phyloP scores from a whole-genome alignment of 352 stramenopile species.

The Thalassiosira oceanica region DNA sequence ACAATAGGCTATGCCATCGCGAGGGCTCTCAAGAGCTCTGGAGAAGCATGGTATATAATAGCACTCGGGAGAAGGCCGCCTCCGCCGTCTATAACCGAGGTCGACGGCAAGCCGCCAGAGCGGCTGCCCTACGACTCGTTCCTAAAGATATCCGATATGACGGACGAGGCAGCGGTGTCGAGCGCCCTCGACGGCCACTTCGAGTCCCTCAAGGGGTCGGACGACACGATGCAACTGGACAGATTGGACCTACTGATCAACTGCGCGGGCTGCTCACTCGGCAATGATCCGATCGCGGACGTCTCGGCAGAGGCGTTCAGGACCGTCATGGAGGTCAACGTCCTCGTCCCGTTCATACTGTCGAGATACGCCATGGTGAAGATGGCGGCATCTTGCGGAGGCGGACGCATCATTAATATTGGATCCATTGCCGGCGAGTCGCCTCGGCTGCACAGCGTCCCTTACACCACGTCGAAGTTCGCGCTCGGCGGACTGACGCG shows the following conservation, averaged over 20 bases:
- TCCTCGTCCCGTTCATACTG: slow-evolving; percentile 70
- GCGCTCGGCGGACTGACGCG: slow-evolving; percentile 66
- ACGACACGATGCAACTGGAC: slow-evolving; percentile 42
- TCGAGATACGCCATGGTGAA: slow-evolving; percentile 60
- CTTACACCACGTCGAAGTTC: slow-evolving; percentile 76
- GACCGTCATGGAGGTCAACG: slow-evolving; percentile 65
- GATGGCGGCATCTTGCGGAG: slow-evolving; percentile 48
- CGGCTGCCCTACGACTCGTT: slow-evolving; percentile 33
- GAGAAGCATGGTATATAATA: slow-evolving; percentile 41
- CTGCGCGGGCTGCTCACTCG: slow-evolving; percentile 67
- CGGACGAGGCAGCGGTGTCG: slow-evolving; percentile 31
- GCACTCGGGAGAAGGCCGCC: slow-evolving; percentile 34
- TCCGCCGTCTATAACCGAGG: slow-evolving; percentile 9
- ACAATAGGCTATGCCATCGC: slow-evolving; percentile 65
- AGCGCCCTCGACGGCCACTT: slow-evolving; percentile 24
- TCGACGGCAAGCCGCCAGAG: slow-evolving; percentile 10
- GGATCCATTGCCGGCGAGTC: slow-evolving; percentile 63
- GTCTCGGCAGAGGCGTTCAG: slow-evolving; percentile 53
- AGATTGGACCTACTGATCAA: slow-evolving; percentile 76
- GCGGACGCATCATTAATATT: slow-evolving; percentile 80
- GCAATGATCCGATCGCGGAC: slow-evolving; percentile 51
- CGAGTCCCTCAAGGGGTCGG: slow-evolving; percentile 24
- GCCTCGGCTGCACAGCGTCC: slow-evolving; percentile 59
- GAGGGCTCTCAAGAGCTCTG: slow-evolving; percentile 36
- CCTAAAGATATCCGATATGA: slow-evolving; percentile 26